Conservation (phyloP, 345 rosid genomes). For the Eucalyptus marginata region DNA sequence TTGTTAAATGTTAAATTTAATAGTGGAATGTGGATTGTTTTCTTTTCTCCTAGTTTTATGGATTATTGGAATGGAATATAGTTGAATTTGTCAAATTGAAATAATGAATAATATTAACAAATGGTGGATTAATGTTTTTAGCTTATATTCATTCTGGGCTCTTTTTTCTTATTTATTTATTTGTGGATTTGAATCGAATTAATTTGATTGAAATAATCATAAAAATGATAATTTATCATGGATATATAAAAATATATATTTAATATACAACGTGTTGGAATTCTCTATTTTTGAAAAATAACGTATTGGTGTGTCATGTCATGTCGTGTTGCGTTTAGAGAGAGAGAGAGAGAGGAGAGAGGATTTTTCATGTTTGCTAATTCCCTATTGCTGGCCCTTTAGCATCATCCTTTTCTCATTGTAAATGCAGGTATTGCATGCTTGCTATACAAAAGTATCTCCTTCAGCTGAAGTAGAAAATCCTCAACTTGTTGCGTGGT, state of each 20-base stretch:
- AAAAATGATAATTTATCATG: no score
- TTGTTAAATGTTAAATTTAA: no score
- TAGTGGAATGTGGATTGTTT: not conserved
- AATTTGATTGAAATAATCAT: not conserved
- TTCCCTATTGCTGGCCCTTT: not conserved
- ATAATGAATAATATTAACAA: no score
- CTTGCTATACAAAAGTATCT: constrained; percentile 80
- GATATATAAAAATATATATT: no score
- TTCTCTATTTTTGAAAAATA: no score
- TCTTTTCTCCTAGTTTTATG: not conserved
- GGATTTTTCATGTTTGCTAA: not conserved
- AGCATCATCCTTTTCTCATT: not conserved
- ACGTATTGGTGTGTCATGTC: rapidly evolving
- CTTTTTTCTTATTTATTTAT: no score
- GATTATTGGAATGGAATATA: not conserved
- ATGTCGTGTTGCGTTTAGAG: not conserved
- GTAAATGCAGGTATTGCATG: constrained; percentile 54
- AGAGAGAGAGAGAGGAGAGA: not conserved
- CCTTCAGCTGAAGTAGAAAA: constrained; percentile 84
- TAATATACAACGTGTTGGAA: no score
- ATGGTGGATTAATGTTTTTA: not conserved
- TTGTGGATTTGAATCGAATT: not conserved
- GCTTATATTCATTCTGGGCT: not conserved
- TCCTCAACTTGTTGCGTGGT: constrained; percentile 94
- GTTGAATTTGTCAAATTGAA: not conserved